phyloP scores from a whole-genome alignment of 2,329 filamentous ascomycete genomes.

The Ceratocystis harringtonii region DNA sequence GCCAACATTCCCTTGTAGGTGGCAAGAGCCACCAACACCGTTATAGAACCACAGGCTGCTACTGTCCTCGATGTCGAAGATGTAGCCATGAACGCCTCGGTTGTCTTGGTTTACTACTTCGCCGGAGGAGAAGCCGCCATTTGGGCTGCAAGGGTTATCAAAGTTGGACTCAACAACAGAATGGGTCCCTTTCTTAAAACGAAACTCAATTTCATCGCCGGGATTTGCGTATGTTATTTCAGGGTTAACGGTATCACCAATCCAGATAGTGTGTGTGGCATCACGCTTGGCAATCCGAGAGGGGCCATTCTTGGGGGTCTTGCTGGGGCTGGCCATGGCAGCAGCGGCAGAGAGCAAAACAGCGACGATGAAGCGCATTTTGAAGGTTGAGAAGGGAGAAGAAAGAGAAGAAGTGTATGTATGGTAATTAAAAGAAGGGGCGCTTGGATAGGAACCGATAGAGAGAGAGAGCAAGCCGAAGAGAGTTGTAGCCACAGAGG shows the following conservation, averaged over 20 bases:
- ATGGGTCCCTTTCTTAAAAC: neutral
- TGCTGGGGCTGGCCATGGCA: neutral
- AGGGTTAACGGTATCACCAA: neutral
- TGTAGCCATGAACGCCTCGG: no score
- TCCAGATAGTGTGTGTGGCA: neutral
- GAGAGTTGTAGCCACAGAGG: no score
- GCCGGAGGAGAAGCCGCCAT: neutral
- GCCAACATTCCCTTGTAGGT: no score
- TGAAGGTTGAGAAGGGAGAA: no score
- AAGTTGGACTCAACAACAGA: slow-evolving; percentile 22
- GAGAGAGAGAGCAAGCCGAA: no score
- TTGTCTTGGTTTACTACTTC: no score
- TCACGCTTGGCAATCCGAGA: neutral
- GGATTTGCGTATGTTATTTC: neutral
- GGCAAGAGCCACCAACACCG: no score
- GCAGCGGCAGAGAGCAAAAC: neutral
- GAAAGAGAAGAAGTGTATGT: no score
- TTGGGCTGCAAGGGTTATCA: slow-evolving; percentile 29
- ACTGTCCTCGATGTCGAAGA: no score
- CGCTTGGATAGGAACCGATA: no score
- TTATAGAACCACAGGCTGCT: no score
- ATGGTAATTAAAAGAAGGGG: no score
- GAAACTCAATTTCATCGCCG: neutral
- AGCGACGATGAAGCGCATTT: neutral
- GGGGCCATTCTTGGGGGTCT: neutral